Conservation (phyloP, 139 green algal genomes). For the Tetradesmus obliquus region DNA sequence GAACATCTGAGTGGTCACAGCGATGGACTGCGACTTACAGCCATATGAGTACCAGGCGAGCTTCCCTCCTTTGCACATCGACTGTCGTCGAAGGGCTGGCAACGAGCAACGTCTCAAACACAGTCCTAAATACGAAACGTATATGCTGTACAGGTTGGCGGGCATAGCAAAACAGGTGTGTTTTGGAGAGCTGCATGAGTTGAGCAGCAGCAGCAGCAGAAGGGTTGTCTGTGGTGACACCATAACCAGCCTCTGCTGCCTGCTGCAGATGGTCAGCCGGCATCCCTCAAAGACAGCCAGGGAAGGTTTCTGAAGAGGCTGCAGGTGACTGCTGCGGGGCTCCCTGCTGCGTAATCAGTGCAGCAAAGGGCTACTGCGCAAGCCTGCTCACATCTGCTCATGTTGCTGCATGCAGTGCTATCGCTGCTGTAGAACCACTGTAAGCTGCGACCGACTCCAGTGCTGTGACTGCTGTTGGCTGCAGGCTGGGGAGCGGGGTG, state of each 20-base stretch:
- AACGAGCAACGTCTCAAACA: neutral
- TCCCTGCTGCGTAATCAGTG: neutral
- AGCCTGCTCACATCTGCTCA: too few relatives aligned
- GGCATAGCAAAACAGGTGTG: constrained; percentile 51
- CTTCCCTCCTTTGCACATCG: neutral
- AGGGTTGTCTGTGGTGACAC: neutral
- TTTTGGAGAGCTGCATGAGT: neutral
- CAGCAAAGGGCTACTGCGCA: neutral
- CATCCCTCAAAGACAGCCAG: constrained; percentile 70
- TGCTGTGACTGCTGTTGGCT: too few relatives aligned
- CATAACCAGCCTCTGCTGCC: neutral
- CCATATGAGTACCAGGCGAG: constrained; percentile 14
- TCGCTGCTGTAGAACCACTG: too few relatives aligned
- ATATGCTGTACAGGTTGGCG: constrained; percentile 40
- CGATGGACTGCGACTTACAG: neutral
- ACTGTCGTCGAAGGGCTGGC: neutral
- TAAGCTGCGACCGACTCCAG: too few relatives aligned
- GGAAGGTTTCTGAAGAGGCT: constrained; percentile 83
- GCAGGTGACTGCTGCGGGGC: constrained; percentile 50
- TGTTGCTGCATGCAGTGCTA: neutral
- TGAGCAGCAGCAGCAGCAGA: neutral
- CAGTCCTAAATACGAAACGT: neutral
- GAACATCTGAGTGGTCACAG: neutral
- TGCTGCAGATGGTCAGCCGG: constrained; percentile 72
- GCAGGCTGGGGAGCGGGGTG: constrained; percentile 64